Percentiles rank a stretch among this genome's conserved stretches.
These are phyloP conservation scores for Diutina mesorugosa DNA, from an alignment of 1,139 yeast species.

Conservation along the genomic window DNA sequence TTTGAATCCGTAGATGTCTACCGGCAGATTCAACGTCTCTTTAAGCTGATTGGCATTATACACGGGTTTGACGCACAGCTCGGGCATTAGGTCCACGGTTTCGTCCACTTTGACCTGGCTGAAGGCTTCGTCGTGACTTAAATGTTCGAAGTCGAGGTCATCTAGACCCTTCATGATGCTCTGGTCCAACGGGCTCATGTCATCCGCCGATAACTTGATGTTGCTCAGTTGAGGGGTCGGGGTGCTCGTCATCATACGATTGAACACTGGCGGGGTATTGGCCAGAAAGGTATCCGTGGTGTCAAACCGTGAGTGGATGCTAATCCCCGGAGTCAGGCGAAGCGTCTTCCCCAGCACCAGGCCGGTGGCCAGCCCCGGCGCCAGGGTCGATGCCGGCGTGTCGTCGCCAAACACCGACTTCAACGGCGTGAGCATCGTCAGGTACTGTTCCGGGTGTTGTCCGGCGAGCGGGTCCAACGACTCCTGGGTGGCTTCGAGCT, in stretches of 20 bases:
- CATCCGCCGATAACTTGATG: not conserved
- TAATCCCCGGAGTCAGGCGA: not conserved
- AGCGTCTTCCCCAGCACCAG: not conserved
- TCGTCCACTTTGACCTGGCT: not conserved
- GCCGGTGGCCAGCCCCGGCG: not conserved
- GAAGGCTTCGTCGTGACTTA: not conserved
- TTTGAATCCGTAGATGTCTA: conserved; percentile 80
- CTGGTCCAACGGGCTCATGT: not conserved
- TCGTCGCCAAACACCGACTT: not conserved
- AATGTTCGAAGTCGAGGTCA: not conserved
- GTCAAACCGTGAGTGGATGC: not conserved
- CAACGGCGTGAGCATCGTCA: not conserved
- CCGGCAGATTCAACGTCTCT: not conserved
- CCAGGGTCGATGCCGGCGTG: not conserved
- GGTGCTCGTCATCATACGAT: not conserved
- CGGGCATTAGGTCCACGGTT: not conserved
- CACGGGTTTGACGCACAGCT: not conserved
- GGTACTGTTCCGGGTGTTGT: not conserved
- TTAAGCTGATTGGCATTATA: not conserved
- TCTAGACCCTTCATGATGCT: not conserved
- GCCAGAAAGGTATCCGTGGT: not conserved
- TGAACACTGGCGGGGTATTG: not conserved
- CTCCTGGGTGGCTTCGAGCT: not conserved
- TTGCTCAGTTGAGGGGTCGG: not conserved
- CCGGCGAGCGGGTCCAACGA: not conserved